Percentiles rank a stretch among this genome's conserved stretches.
phyloP scores from a whole-genome alignment of 1,139 yeast genomes.

The Blastobotrys buckinghamii region DNA sequence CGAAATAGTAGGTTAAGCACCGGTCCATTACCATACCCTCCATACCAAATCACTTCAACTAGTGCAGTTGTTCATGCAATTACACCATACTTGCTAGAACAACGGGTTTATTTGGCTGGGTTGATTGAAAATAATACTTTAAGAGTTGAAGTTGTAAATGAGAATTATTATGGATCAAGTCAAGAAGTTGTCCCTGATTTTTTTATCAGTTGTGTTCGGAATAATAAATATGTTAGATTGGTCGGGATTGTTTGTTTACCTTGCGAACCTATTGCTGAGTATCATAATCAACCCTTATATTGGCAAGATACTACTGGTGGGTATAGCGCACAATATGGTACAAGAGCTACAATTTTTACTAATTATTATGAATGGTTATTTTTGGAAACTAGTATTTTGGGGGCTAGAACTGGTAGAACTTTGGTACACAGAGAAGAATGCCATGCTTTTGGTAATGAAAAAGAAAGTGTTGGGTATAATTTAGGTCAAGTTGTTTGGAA shows the following conservation, averaged over 20 bases:
- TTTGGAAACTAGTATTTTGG: conserved; percentile 3
- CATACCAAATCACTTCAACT: not conserved
- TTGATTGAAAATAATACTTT: not conserved
- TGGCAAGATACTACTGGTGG: conserved; percentile 1
- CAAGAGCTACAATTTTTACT: conserved; percentile 3
- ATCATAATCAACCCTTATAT: not conserved
- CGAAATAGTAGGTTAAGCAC: not conserved
- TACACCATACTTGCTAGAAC: not conserved
- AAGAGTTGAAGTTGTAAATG: not conserved
- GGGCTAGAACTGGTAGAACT: not conserved
- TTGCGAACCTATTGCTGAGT: not conserved
- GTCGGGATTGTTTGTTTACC: conserved; percentile 2
- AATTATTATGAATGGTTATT: conserved; percentile 3
- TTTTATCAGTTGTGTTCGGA: not conserved
- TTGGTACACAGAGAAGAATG: not conserved
- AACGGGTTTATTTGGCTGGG: not conserved
- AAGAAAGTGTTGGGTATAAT: not conserved
- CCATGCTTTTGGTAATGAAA: not conserved
- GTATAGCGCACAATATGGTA: not conserved
- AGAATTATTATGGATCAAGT: not conserved
- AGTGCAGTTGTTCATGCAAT: not conserved
- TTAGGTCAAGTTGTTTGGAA: conserved; percentile 1
- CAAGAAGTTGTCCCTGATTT: conserved; percentile 4
- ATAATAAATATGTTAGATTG: not conserved
- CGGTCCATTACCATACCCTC: not conserved